A percentile compares a stretch with the other conserved stretches of the same genome.
Conservation (phyloP, 1,139 yeast genomes). For the Geotrichum europaeum region DNA sequence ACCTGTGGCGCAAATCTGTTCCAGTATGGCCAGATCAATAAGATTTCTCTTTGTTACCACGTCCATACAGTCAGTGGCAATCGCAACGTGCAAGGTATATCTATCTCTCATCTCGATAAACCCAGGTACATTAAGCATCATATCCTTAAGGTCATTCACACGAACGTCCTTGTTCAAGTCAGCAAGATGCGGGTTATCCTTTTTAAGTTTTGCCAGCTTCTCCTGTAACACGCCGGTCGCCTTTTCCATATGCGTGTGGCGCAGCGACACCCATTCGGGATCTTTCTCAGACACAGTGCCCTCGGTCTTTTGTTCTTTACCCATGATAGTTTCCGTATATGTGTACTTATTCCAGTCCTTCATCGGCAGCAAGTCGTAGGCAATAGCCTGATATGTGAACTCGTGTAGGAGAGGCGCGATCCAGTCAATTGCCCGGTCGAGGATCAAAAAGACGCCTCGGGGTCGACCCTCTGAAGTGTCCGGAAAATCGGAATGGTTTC, state of each 20-base stretch:
- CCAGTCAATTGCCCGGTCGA: conserved; percentile 80
- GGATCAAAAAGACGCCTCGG: conserved; percentile 65
- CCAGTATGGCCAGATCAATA: conserved; percentile 33
- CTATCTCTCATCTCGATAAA: conserved; percentile 37
- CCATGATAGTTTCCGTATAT: conserved; percentile 57
- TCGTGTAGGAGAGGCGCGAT: conserved; percentile 85
- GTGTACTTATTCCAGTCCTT: conserved; percentile 46
- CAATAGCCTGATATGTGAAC: conserved; percentile 91
- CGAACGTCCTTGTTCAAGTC: conserved; percentile 30
- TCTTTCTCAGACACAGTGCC: conserved; percentile 57
- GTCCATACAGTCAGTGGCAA: conserved; percentile 40
- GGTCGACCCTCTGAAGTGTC: conserved; percentile 43
- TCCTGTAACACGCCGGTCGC: conserved; percentile 59
- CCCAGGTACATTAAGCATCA: conserved; percentile 40
- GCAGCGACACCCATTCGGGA: conserved; percentile 64
- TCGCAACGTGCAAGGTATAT: conserved; percentile 36
- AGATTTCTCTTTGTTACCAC: conserved; percentile 31
- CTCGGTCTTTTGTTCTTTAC: conserved; percentile 42
- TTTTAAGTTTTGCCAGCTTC: conserved; percentile 60
- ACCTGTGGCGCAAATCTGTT: conserved; percentile 73
- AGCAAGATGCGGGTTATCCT: conserved; percentile 56
- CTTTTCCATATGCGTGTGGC: conserved; percentile 74
- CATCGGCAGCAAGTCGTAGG: conserved; percentile 59
- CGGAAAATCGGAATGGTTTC: conserved; percentile 59
- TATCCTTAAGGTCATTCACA: conserved; percentile 37